Percentiles rank a stretch among this genome's conserved stretches.
Conservation (phyloP, 352 stramenopile genomes). For the Phytophthora constricta region DNA sequence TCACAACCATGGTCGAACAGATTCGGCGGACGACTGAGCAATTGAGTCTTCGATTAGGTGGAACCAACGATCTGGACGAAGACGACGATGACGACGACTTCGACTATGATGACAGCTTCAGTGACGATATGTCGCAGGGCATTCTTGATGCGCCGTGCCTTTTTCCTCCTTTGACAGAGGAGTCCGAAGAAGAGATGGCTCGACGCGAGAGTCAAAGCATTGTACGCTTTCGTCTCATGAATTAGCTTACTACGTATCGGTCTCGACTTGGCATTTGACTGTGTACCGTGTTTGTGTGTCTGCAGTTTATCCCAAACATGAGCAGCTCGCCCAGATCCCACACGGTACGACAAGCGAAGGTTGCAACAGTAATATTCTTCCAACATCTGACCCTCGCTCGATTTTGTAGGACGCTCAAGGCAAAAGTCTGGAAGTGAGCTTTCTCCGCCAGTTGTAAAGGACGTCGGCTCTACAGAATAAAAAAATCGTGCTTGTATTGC, state of each 20-base stretch:
- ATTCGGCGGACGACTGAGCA: constrained; percentile 72
- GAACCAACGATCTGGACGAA: constrained; percentile 43
- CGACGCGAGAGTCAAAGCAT: constrained; percentile 67
- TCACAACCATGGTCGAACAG: constrained; percentile 73
- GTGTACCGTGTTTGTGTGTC: neutral
- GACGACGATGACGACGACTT: constrained; percentile 61
- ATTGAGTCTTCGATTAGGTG: constrained; percentile 51
- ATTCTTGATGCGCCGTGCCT: constrained; percentile 9
- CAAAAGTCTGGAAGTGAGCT: neutral
- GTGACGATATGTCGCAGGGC: constrained; percentile 17
- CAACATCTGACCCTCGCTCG: too few relatives aligned
- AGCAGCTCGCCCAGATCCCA: neutral
- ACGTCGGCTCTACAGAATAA: neutral
- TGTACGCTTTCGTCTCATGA: constrained; percentile 17
- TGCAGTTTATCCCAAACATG: constrained; percentile 29
- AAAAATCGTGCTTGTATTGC: too few relatives aligned
- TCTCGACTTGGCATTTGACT: too few relatives aligned
- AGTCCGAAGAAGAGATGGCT: constrained; percentile 67
- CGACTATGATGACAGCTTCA: constrained; percentile 43
- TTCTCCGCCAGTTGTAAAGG: neutral
- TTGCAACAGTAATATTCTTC: too few relatives aligned
- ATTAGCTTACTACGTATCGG: too few relatives aligned
- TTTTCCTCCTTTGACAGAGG: constrained; percentile 56
- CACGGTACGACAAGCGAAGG: neutral
- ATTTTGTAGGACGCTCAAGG: too few relatives aligned